Conservation (phyloP, 2,329 filamentous ascomycete species). For the Penicillium decumbens region DNA sequence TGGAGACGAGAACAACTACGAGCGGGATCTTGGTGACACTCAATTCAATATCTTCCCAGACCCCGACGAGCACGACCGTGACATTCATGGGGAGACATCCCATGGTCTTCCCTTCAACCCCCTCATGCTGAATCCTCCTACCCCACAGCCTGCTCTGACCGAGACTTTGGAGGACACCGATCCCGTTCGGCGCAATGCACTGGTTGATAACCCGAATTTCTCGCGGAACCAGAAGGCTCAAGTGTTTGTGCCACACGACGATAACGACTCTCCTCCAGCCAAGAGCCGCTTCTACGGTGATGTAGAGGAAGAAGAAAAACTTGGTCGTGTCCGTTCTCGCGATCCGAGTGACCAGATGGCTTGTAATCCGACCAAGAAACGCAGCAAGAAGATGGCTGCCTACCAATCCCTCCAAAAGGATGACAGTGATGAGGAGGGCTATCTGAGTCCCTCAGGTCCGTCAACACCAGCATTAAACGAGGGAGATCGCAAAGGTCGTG, state of each 20-base stretch:
- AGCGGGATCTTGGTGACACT: slow-evolving; percentile 37
- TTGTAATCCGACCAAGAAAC: slow-evolving; percentile 31
- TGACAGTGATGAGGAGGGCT: slow-evolving; percentile 23
- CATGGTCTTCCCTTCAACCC: slow-evolving; percentile 36
- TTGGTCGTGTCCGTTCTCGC: slow-evolving; percentile 21
- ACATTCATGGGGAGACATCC: slow-evolving; percentile 20
- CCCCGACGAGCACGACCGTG: slow-evolving; percentile 28
- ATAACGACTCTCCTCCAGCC: slow-evolving; percentile 29
- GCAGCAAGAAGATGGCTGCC: slow-evolving; percentile 30
- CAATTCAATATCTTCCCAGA: slow-evolving; percentile 34
- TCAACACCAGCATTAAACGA: slow-evolving; percentile 20
- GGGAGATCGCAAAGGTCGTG: slow-evolving; percentile 41
- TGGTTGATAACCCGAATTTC: slow-evolving; percentile 35
- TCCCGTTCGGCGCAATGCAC: slow-evolving; percentile 28
- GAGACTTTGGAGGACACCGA: slow-evolving; percentile 23
- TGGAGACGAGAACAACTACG: slow-evolving; percentile 21
- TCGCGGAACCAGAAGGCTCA: slow-evolving; percentile 25
- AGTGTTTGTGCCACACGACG: slow-evolving; percentile 18
- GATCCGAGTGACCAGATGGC: slow-evolving; percentile 22
- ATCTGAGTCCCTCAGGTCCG: slow-evolving; percentile 4
- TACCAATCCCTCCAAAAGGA: slow-evolving; percentile 36
- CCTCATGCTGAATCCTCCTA: slow-evolving; percentile 46
- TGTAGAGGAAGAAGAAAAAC: slow-evolving; percentile 26
- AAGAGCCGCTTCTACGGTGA: slow-evolving; percentile 41
- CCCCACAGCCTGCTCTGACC: slow-evolving; percentile 33